Conservation (phyloP, 306 rosid genomes). For the Pyrus bretschneideri region DNA sequence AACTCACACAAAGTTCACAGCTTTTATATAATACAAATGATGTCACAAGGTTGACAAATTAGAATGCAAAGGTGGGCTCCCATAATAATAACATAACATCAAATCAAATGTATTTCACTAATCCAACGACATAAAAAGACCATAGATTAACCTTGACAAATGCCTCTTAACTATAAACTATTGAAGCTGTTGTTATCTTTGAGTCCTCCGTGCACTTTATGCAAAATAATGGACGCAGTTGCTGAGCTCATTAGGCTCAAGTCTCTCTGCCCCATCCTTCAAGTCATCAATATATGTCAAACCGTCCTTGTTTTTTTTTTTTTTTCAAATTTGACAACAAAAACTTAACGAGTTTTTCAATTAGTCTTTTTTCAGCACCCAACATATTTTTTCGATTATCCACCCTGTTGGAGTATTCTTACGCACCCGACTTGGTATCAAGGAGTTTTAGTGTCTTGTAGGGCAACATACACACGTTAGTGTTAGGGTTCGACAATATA, state of each 20-base stretch:
- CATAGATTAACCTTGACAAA: constrained; percentile 18
- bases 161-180: constrained; percentile 1
- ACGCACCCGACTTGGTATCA: neutral
- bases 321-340: constrained; percentile 20
- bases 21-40: neutral
- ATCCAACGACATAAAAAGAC: constrained; percentile 14
- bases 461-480: neutral
- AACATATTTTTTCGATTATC: neutral
- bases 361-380: neutral
- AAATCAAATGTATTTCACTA: constrained; percentile 5
- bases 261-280: constrained; percentile 15
- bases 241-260: constrained; percentile 25
- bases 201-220: constrained; percentile 31
- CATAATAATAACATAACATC: neutral
- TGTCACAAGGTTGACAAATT: constrained; percentile 63
- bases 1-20: neutral
- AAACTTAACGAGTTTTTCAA: constrained; percentile 5
- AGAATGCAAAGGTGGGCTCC: constrained; percentile 31
- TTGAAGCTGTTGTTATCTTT: constrained; percentile 19
- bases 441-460: neutral
- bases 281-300: constrained; percentile 29
- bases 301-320: constrained; percentile 5
- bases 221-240: constrained; percentile 34
- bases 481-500: neutral
- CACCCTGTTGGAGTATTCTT: neutral